Evolutionary conservation across 140 eudicot genomes (phyloP).

Genomic region (Erigeron philadelphicus): DNA sequence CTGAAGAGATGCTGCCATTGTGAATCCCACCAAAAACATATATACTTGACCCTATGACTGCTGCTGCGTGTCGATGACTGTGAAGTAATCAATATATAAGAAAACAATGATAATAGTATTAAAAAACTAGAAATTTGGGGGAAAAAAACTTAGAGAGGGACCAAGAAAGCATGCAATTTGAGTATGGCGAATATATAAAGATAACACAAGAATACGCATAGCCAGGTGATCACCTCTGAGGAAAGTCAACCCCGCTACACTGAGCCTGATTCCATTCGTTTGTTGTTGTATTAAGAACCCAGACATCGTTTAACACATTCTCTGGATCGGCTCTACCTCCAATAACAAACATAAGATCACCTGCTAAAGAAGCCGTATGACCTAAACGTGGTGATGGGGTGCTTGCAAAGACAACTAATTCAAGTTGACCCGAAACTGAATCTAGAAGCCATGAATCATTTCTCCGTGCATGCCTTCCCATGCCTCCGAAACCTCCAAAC

Average conservation of each 20-base stretch:
- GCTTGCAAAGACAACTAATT: conserved; percentile 32
- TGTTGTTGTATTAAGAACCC: conserved; percentile 51
- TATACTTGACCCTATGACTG: conserved; percentile 61
- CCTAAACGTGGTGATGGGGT: conserved; percentile 84
- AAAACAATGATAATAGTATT: not conserved
- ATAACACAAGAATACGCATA: not conserved
- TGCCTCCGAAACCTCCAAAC: conserved; percentile 97
- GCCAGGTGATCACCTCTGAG: conserved; percentile 55
- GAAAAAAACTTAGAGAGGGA: too few relatives aligned
- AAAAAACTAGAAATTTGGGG: not conserved
- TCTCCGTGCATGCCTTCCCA: conserved; percentile 85
- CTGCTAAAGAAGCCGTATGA: conserved; percentile 68
- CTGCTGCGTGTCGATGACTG: conserved; percentile 97
- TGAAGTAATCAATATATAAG: conserved; percentile 4
- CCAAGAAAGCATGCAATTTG: too few relatives aligned
- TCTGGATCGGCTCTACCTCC: conserved; percentile 98
- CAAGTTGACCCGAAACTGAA: conserved; percentile 44
- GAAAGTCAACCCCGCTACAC: conserved; percentile 54
- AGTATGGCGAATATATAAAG: not conserved
- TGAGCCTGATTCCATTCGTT: conserved; percentile 58
- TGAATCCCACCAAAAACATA: conserved; percentile 82
- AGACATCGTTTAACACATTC: conserved; percentile 72
- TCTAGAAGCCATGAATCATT: conserved; percentile 65
- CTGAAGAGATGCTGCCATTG: conserved; percentile 42
- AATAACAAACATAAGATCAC: conserved; percentile 59